Evolutionary conservation across 768 basidiomycete species (phyloP).

Genomic region (Boletus rex-veris): DNA sequence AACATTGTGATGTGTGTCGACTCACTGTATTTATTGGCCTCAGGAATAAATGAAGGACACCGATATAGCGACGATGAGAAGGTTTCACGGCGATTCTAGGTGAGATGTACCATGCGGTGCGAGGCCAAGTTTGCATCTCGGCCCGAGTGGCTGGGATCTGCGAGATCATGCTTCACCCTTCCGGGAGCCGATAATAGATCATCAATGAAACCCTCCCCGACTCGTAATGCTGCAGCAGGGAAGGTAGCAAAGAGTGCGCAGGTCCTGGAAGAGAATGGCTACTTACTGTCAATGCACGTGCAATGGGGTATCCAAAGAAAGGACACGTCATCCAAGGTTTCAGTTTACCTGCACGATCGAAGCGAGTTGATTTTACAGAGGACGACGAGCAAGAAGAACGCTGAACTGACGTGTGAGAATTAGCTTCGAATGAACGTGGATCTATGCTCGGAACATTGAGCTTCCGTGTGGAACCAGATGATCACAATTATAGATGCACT

Average conservation of each 20-base stretch:
- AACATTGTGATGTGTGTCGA: neutral
- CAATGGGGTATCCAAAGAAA: neutral
- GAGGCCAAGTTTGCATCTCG: neutral
- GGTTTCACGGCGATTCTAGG: neutral
- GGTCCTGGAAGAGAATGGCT: neutral
- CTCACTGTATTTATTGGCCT: constrained; percentile 9
- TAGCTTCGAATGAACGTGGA: constrained; percentile 3
- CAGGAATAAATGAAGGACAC: neutral
- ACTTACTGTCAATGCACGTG: neutral
- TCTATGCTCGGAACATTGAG: neutral
- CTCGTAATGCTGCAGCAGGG: neutral
- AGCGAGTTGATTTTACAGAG: neutral
- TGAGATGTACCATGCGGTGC: constrained; percentile 5
- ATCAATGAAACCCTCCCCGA: neutral
- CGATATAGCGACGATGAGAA: neutral
- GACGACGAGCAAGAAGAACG: neutral
- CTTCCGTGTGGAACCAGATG: neutral
- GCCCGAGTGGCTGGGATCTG: neutral
- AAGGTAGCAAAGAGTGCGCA: neutral
- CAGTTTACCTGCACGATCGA: neutral
- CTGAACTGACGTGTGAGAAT: neutral
- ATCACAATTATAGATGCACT: neutral
- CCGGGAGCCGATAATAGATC: neutral
- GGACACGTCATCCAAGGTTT: neutral
- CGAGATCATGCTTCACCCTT: neutral